phyloP scores from a whole-genome alignment of 2,329 filamentous ascomycete genomes.

The Stenocarpella maydis region DNA sequence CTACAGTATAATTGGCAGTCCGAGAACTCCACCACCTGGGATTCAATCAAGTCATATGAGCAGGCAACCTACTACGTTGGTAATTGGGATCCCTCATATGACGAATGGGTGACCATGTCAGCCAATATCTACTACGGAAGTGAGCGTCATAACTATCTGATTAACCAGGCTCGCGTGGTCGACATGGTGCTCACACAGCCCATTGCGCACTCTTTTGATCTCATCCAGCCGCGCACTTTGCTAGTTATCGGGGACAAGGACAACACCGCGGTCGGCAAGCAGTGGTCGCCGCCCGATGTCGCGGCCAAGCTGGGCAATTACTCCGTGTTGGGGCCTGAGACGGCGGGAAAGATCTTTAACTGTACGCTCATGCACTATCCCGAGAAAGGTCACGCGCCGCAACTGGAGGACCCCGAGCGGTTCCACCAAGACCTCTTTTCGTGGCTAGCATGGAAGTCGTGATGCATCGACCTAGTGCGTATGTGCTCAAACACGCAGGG shows the following conservation, averaged over 20 bases:
- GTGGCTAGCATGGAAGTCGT: conserved; percentile 4
- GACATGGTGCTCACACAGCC: conserved; percentile 25
- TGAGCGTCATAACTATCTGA: conserved; percentile 8
- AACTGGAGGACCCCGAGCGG: background rate
- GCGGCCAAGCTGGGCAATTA: conserved; percentile 8
- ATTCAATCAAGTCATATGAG: conserved; percentile 14
- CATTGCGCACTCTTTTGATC: conserved; percentile 3
- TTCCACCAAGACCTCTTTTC: background rate
- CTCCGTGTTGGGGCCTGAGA: conserved; percentile 5
- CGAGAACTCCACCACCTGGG: conserved; percentile 11
- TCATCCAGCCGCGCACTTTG: background rate
- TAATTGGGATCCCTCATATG: conserved; percentile 17
- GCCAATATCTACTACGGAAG: conserved; percentile 25
- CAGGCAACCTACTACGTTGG: conserved; percentile 12
- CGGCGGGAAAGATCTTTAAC: background rate
- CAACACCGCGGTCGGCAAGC: conserved; percentile 15
- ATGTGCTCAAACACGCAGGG: background rate
- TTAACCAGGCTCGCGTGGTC: conserved; percentile 21
- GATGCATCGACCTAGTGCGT: background rate
- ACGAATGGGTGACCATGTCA: conserved; percentile 15
- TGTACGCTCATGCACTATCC: conserved; percentile 16
- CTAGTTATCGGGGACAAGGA: conserved; percentile 2
- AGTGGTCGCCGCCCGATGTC: conserved; percentile 6
- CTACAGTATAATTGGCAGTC: conserved; percentile 9
- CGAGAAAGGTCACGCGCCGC: conserved; percentile 9